Percentiles rank a stretch among this genome's conserved stretches.
These are phyloP conservation scores for Rhodomyrtus psidioides DNA, from an alignment of 441 rosid species.

Conservation along the genomic window DNA sequence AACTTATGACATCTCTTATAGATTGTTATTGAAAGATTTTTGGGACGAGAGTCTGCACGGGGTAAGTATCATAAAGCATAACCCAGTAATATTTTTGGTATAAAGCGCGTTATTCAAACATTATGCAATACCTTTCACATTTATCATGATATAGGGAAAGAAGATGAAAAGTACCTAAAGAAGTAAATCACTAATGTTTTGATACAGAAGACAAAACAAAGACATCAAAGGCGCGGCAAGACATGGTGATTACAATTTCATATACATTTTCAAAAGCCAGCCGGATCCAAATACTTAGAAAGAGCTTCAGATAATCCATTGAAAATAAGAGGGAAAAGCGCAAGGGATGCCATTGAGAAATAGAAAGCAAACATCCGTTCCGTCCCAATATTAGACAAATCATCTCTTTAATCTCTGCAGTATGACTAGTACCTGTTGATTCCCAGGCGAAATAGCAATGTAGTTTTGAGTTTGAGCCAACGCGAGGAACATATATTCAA, in stretches of 20 bases:
- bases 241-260: neutral
- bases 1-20: neutral
- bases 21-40: neutral
- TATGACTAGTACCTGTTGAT: constrained; percentile 56
- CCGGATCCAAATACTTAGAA: neutral
- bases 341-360: neutral
- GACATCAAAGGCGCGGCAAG: neutral
- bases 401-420: neutral
- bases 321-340: neutral
- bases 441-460: constrained; percentile 96
- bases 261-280: neutral
- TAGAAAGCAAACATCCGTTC: neutral
- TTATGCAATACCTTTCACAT: neutral
- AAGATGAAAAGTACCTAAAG: neutral
- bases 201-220: neutral
- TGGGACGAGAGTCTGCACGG: neutral
- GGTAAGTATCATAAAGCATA: neutral
- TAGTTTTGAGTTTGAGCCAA: constrained; percentile 95
- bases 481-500: constrained; percentile 96
- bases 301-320: neutral
- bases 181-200: neutral
- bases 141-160: neutral
- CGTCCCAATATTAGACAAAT: neutral
- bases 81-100: neutral
- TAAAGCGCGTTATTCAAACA: neutral